Base-by-base conservation (phyloP, 2,329 filamentous ascomycete genomes). In the Talaromyces pinophilus region DNA sequence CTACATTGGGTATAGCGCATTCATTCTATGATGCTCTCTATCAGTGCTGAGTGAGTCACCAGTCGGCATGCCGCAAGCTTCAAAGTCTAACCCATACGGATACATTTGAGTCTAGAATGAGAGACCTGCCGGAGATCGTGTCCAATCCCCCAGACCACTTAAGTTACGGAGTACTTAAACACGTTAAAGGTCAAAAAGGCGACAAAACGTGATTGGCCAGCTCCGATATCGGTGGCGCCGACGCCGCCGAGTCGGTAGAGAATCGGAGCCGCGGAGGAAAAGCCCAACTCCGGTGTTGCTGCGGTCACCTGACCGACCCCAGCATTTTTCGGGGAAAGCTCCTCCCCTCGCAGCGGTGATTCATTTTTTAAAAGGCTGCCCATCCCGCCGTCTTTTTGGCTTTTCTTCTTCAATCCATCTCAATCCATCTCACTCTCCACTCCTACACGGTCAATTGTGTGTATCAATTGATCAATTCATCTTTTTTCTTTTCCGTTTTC, bases 261-360 rank as follows among this genome's bases (percentile, higher is more conserved):
- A 13, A 42, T 19, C 19, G 52, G 48, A 28, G 15, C 70, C 72
- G 73, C 72, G 73, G 74, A 75, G 72, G 11, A 17, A 13, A 5
- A 6, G 64, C 17, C 17, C 70, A 71, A 74, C 73, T 75, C 74
- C 74, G 74, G 68, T 22, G 7, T 7, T 15, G 33, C 33, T n/a
- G 33, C 66, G 64, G 62, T 64, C 59, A 69, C 63, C 40, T 69
- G 68, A 67, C 11, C 50, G 15, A 52, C 25, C 42, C 65, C 30
- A 63, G 30, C 30, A 70, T 69, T 68, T 70, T 35, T 42, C 35
- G 62, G 44, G 38, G 59, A 55, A 60, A 46, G 60, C 33, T 57
- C n/a, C 66, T 59, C 5, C 30, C 67, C 70, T 72, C 71, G 54
- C 71, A 71, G 64, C n/a, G 64, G 68, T 68, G 68, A 60, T 61